Evolutionary conservation across 192 early-diverging fungal genomes (phyloP).

Genomic region (Spizellomyces sp.): DNA sequence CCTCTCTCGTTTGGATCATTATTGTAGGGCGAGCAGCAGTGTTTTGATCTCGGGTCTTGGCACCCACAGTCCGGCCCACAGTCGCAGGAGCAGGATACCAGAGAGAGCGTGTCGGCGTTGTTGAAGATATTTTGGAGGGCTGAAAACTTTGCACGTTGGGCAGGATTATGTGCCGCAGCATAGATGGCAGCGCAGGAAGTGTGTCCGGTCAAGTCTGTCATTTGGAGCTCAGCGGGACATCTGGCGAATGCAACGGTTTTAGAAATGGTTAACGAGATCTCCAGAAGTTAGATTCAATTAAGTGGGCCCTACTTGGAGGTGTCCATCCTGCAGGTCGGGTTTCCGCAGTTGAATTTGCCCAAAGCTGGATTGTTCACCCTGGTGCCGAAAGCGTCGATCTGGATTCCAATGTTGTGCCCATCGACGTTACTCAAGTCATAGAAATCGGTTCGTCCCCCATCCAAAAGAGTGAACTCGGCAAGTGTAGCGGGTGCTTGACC

Average conservation of each 20-base stretch:
- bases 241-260: not conserved
- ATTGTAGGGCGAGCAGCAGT: constrained; percentile 31
- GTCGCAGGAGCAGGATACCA: constrained; percentile 30
- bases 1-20: constrained; percentile 15
- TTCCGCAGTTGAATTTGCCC: constrained; percentile 32
- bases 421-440: constrained; percentile 41
- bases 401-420: constrained; percentile 32
- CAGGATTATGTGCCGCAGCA: not conserved
- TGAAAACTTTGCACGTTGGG: constrained; percentile 1
- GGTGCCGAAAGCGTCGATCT: constrained; percentile 29
- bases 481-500: constrained; percentile 34
- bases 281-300: too few relatives aligned
- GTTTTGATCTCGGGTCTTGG: constrained; percentile 17
- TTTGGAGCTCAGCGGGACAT: constrained; percentile 11
- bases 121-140: constrained; percentile 11
- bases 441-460: constrained; percentile 28
- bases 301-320: not conserved
- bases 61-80: constrained; percentile 22
- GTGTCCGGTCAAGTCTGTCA: not conserved
- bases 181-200: constrained; percentile 8
- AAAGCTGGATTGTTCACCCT: constrained; percentile 21
- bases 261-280: not conserved
- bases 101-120: constrained; percentile 18
- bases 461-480: constrained; percentile 39
- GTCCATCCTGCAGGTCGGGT: constrained; percentile 31